A percentile compares a stretch with the other conserved stretches of the same genome.
Conservation (phyloP, 345 rosid species). For the Punica granatum region DNA sequence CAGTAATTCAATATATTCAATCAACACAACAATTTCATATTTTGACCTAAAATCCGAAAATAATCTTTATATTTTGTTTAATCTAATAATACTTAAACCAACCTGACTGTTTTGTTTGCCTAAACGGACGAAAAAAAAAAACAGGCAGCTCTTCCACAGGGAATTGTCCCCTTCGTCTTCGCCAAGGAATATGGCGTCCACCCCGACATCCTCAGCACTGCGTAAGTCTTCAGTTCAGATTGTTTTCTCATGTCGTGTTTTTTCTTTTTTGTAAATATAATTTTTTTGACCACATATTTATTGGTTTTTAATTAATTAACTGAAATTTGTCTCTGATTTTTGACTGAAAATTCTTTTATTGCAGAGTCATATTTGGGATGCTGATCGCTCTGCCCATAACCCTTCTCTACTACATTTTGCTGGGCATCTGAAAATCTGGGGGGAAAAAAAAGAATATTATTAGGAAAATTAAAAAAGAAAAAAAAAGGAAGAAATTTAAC, state of each 20-base stretch:
- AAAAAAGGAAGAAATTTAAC: background rate
- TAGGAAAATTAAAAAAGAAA: background rate
- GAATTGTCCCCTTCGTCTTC: conserved; percentile 79
- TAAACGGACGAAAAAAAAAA: conserved; percentile 13
- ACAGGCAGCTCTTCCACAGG: conserved; percentile 77
- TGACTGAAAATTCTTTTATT: conserved; percentile 9
- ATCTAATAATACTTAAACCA: too few species aligned
- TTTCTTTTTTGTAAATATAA: background rate
- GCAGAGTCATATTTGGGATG: conserved; percentile 98
- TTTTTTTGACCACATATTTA: background rate
- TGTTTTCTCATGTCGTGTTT: background rate
- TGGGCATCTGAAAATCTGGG: conserved; percentile 50
- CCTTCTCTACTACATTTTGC: conserved; percentile 75
- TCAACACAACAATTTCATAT: too few species aligned
- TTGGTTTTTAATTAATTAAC: too few species aligned
- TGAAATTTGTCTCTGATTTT: background rate
- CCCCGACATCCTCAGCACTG: conserved; percentile 77
- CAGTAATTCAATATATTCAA: too few species aligned
- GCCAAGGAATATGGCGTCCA: conserved; percentile 81
- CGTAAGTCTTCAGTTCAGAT: conserved; percentile 23
- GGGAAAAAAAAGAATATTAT: background rate
- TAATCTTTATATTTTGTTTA: too few species aligned
- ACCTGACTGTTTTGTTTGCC: too few species aligned
- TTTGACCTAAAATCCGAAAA: too few species aligned
- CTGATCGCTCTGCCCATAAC: conserved; percentile 93